Evolutionary conservation across 345 rosid species (phyloP).

Genomic region (Rubroshorea leprosula): DNA sequence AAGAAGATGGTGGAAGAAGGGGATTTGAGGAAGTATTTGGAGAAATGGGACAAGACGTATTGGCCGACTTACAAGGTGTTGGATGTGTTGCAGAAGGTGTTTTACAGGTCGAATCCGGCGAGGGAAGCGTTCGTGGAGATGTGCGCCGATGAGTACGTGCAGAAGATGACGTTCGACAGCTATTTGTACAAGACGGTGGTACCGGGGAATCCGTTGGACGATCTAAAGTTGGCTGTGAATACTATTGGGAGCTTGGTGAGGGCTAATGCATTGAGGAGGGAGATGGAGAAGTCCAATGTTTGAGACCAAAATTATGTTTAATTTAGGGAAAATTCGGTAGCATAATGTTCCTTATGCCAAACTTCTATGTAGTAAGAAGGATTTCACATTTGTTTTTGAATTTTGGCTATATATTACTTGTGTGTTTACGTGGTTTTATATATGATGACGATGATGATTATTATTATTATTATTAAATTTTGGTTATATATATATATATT

Average conservation of each 20-base stretch:
- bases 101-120: conserved; percentile 83
- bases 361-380: too few relatives aligned
- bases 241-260: conserved; percentile 94
- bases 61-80: conserved; percentile 93
- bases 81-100: conserved; percentile 82
- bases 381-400: too few relatives aligned
- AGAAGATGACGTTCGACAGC: conserved; percentile 70
- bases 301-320: conserved; percentile 14
- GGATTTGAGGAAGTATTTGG: conserved; percentile 84
- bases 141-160: conserved; percentile 88
- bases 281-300: conserved; percentile 75
- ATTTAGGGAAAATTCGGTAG: too few relatives aligned
- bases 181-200: conserved; percentile 78
- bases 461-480: too few relatives aligned
- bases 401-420: too few relatives aligned
- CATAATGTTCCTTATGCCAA: neutral
- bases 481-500: too few relatives aligned
- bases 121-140: conserved; percentile 92
- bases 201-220: conserved; percentile 82
- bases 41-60: conserved; percentile 93
- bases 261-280: conserved; percentile 82
- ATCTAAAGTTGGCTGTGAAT: conserved; percentile 81
- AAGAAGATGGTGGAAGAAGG: conserved; percentile 83
- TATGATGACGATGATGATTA: too few relatives aligned
- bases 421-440: too few relatives aligned